Conservation (phyloP, 2,329 filamentous ascomycete species). For the Trichophyton benhamiae region DNA sequence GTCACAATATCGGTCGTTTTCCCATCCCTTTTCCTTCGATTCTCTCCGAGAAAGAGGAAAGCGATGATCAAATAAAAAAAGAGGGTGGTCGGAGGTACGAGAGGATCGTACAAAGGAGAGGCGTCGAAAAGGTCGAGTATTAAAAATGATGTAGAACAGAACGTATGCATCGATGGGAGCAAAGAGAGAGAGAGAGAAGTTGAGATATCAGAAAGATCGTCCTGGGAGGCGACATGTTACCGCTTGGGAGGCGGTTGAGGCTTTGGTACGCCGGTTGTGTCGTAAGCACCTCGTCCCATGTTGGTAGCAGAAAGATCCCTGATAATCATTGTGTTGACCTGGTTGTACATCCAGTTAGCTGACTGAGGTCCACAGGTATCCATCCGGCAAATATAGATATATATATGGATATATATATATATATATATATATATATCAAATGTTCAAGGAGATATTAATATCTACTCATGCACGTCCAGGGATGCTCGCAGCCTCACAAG, state of each 20-base stretch:
- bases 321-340: slow-evolving; percentile 10
- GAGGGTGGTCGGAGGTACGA: background rate
- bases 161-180: slow-evolving; percentile 2
- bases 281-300: slow-evolving; percentile 42
- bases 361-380: background rate
- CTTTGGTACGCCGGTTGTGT: slow-evolving; percentile 41
- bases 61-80: background rate
- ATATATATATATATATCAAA: background rate
- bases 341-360: background rate
- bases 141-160: slow-evolving; percentile 9
- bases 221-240: slow-evolving; percentile 10
- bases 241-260: slow-evolving; percentile 34
- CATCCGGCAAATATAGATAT: background rate
- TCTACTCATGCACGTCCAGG: background rate
- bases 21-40: background rate
- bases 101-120: background rate
- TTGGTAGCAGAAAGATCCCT: slow-evolving; percentile 28
- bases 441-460: background rate
- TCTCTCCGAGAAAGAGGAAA: background rate
- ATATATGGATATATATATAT: no score
- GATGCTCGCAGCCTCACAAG: background rate
- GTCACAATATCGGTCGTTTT: background rate
- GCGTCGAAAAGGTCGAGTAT: slow-evolving; percentile 16
- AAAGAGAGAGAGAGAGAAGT: background rate
- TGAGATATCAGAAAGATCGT: background rate